Evolutionary conservation across 1,284 basidiomycete species (phyloP), one percentile per base, ranked within the genome.

Genomic region (Cryptococcus sp.): DNA sequence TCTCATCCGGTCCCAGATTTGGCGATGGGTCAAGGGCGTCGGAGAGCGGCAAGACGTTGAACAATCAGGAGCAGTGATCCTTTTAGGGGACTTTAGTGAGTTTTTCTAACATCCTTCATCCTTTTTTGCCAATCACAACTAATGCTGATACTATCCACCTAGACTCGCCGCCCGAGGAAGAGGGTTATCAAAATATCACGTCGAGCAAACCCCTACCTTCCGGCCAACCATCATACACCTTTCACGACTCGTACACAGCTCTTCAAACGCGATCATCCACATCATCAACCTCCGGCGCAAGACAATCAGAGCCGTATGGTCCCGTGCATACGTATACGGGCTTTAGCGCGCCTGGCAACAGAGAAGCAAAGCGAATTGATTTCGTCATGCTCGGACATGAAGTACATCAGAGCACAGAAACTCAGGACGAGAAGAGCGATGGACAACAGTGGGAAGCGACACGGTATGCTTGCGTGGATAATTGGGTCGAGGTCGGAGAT

Each of bases 11-110:
- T 54, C 64, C 15, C 58, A 68, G 19, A 64, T 68, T 29, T 60
- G 59, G 34, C 50, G 59, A n/a, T 75, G 66, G 64, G 68, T 73
- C n/a, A 52, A 59, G 23, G 19, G 47, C 19, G 59, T 69, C 7
- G 67, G 73, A 55, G 45, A 58, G 39, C 29, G 44, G 6, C 52
- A 57, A 26, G 46, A 57, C 43, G 45, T 48, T 5, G n/a, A 19
- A 11, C 26, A 38, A n/a, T 41, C 51, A 16, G 58, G 45, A 34
- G 46, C 50, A 13, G 37, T 58, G 1, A 45, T 78, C 6, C 64
- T 78, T 13, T 64, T 76, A 46, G 76, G 76, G 1, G 75, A 78
- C 57, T 70, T 78, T 23, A 77, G 75, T 76, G 49, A 58, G 76
- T 63, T 23, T 3, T 45, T 29, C 19, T 15, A 10, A 34, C 22